A percentile compares a stretch with the other conserved stretches of the same genome.
Conservation (phyloP, 2,329 filamentous ascomycete species). For the Colletotrichum incanum region DNA sequence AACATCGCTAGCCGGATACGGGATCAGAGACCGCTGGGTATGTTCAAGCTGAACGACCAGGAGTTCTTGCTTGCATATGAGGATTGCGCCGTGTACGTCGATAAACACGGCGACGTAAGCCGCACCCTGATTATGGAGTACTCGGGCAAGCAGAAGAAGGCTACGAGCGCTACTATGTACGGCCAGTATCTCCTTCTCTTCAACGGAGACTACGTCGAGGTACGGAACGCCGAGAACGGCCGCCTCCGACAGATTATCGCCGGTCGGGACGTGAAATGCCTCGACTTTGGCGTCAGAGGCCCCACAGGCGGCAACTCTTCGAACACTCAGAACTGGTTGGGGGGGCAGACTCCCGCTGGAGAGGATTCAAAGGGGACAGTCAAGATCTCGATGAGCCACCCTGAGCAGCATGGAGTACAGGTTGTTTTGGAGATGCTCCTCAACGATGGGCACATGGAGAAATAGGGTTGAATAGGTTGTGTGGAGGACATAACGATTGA, state of each 20-base stretch:
- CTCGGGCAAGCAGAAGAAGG: constrained; percentile 87
- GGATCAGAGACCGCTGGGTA: constrained; percentile 89
- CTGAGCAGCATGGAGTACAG: constrained; percentile 86
- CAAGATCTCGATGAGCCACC: constrained; percentile 96
- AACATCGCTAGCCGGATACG: constrained; percentile 89
- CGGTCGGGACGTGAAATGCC: constrained; percentile 88
- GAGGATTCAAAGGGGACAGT: constrained; percentile 79
- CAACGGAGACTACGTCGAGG: constrained; percentile 96
- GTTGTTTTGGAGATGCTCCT: constrained; percentile 93
- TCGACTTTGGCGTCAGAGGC: constrained; percentile 86
- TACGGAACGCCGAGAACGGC: constrained; percentile 96
- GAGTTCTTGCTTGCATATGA: constrained; percentile 96
- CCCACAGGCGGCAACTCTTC: constrained; percentile 67
- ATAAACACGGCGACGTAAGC: constrained; percentile 97
- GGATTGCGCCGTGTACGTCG: constrained; percentile 97
- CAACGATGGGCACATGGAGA: constrained; percentile 84
- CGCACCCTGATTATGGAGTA: constrained; percentile 98
- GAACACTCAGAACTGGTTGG: constrained; percentile 49
- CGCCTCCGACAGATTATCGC: constrained; percentile 94
- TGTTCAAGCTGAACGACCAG: constrained; percentile 94
- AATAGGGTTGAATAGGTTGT: constrained; percentile 46
- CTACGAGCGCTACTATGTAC: constrained; percentile 88
- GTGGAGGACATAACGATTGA: constrained; percentile 21
- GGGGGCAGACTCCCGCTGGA: constrained; percentile 52
- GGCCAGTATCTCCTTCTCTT: constrained; percentile 94